phyloP scores from a whole-genome alignment of 352 stramenopile genomes.

The Peronospora farinosa region DNA sequence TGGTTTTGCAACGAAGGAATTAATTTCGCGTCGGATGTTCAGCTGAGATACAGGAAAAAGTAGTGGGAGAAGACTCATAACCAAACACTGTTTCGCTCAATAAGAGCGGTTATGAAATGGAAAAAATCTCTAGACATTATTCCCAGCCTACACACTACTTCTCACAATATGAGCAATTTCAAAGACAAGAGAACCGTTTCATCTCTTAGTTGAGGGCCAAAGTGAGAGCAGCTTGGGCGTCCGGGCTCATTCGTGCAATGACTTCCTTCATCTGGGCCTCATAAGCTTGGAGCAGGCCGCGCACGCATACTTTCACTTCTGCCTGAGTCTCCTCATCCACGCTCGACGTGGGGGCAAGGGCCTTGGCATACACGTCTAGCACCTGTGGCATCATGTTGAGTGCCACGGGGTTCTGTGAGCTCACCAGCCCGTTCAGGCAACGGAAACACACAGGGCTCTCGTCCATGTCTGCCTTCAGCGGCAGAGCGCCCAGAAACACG shows the following conservation, averaged over 20 bases:
- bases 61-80: no score
- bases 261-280: constrained; percentile 78
- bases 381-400: constrained; percentile 68
- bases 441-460: constrained; percentile 95
- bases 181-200: constrained; percentile 7
- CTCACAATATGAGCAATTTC: constrained; percentile 25
- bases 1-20: constrained; percentile 5
- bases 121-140: constrained; percentile 32
- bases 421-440: constrained; percentile 90
- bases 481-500: constrained; percentile 89
- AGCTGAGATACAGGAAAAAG: no score
- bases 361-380: constrained; percentile 76
- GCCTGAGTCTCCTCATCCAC: constrained; percentile 69
- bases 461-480: constrained; percentile 94
- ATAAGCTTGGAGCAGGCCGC: constrained; percentile 56
- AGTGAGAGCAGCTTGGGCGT: constrained; percentile 60
- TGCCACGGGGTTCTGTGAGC: constrained; percentile 81
- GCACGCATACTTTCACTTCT: constrained; percentile 67
- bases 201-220: constrained; percentile 46
- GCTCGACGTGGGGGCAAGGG: constrained; percentile 48
- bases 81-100: no score
- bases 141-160: constrained; percentile 28
- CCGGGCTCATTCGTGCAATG: constrained; percentile 62
- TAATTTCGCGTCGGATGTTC: neutral
- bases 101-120: no score